Conservation (phyloP, 495 filamentous ascomycete species). For the Penicillium taxi region DNA sequence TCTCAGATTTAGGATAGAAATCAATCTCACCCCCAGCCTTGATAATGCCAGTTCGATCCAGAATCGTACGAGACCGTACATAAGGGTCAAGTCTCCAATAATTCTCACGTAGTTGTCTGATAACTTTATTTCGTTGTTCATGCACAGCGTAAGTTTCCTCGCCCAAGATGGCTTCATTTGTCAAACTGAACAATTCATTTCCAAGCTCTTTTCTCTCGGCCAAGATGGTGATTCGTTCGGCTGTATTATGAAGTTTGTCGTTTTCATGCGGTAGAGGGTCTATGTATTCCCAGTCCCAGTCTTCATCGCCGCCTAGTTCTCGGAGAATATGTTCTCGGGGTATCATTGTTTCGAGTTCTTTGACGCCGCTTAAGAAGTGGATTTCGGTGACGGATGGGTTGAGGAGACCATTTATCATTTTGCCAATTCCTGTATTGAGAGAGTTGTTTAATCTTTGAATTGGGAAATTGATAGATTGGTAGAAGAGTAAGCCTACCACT, state of each 20-base stretch:
- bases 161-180: slow-evolving; percentile 54
- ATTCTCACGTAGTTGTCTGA: slow-evolving; percentile 55
- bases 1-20: slow-evolving; percentile 55
- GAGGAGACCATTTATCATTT: slow-evolving; percentile 82
- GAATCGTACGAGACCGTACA: slow-evolving; percentile 56
- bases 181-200: slow-evolving; percentile 58
- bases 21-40: slow-evolving; percentile 51
- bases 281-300: slow-evolving; percentile 71
- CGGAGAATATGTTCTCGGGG: slow-evolving; percentile 55
- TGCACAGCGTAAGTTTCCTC: slow-evolving; percentile 31
- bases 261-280: slow-evolving; percentile 71
- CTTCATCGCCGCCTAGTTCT: slow-evolving; percentile 77
- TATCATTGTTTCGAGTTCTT: slow-evolving; percentile 69
- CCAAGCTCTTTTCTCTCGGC: slow-evolving; percentile 49
- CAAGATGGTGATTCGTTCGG: slow-evolving; percentile 47
- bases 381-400: slow-evolving; percentile 97
- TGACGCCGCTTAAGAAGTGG: slow-evolving; percentile 75
- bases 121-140: slow-evolving; percentile 47
- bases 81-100: slow-evolving; percentile 81
- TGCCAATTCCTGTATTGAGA: slow-evolving; percentile 55
- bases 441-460: background rate
- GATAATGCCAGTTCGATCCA: slow-evolving; percentile 66
- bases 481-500: slow-evolving; percentile 44
- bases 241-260: slow-evolving; percentile 53
- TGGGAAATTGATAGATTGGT: background rate